phyloP scores from a whole-genome alignment of 2,329 filamentous ascomycete species.

The Fusarium odoratissimum region DNA sequence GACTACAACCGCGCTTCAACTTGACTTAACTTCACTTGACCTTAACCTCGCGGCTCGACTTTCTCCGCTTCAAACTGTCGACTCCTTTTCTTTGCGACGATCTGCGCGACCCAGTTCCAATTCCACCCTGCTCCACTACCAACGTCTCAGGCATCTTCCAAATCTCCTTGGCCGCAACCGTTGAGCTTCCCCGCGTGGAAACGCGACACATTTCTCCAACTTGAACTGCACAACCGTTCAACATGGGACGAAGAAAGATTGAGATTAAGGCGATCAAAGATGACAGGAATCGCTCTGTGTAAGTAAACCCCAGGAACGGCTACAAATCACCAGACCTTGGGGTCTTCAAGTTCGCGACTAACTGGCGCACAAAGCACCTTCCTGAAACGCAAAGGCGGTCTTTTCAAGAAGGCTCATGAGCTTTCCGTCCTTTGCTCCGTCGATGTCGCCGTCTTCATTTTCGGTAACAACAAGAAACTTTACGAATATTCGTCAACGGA shows the following conservation, averaged over 20 bases:
- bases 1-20: slow-evolving; percentile 7
- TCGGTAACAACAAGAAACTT: slow-evolving; percentile 98
- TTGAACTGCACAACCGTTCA: slow-evolving; percentile 34
- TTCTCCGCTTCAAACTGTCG: not conserved
- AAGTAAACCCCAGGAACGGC: slow-evolving; percentile 57
- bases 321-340: not conserved
- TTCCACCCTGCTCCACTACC: slow-evolving; percentile 13
- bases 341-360: slow-evolving; percentile 24
- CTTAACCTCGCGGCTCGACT: slow-evolving; percentile 20
- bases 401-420: slow-evolving; percentile 99
- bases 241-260: slow-evolving; percentile 98
- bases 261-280: slow-evolving; percentile 99
- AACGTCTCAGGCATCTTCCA: slow-evolving; percentile 13
- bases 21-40: slow-evolving; percentile 2
- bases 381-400: slow-evolving; percentile 95
- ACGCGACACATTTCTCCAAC: slow-evolving; percentile 34
- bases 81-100: slow-evolving; percentile 12
- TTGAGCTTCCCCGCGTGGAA: slow-evolving; percentile 36
- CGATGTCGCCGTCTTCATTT: slow-evolving; percentile 98
- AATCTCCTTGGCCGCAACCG: slow-evolving; percentile 26
- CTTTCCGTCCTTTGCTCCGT: slow-evolving; percentile 97
- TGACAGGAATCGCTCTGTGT: slow-evolving; percentile 98
- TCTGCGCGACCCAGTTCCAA: slow-evolving; percentile 20
- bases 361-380: slow-evolving; percentile 76
- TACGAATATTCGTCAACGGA: slow-evolving; percentile 97